Evolutionary conservation across 169 alveolate genomes (phyloP), one percentile per base, ranked within the genome.

Genomic region (Plasmodium blacklocki): DNA sequence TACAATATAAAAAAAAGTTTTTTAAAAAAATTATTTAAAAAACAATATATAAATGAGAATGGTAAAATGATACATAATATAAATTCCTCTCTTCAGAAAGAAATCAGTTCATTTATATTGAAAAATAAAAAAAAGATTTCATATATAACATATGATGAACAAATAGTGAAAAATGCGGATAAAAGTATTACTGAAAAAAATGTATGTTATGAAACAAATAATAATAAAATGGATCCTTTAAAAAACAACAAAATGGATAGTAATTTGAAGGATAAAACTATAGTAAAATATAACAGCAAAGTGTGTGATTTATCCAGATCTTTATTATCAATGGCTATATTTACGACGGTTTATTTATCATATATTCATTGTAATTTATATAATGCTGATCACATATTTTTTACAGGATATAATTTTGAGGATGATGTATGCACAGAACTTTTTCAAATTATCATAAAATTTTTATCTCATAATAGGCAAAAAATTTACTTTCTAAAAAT

Each of bases 321-420:
- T 5, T 43, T 80, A 56, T 49, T 80, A n/a, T 80, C 90, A 5
- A 80, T 80, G 85, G 83, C 15, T 14, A 67, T 80, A 67, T 80
- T 43, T 68, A 80, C 68, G 45, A n/a, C 56, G 23, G 73, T 45
- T 50, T 73, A 80, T 8, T 39, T 32, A 21, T 39, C 74, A 3
- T 80, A 80, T 71, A 67, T 80, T 58, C 83, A 80, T 62, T 67
- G 90, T 49, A 58, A 68, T 12, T n/a, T 67, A n/a, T 50, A 67
- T 29, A 66, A 80, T 68, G 64, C 58, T 66, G 59, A 68, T 14
- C 52, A 68, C 45, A 60, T 80, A 15, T 23, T 80, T 54, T 80
- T 80, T 80, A 52, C 83, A 23, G 90, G 90, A 7, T 56, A 54
- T n/a, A 59, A 67, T 60, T 71, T 80, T 29, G 83, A 80, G 3